Base-by-base conservation (phyloP, 495 filamentous ascomycete genomes). In the Penicillium desertorum region DNA sequence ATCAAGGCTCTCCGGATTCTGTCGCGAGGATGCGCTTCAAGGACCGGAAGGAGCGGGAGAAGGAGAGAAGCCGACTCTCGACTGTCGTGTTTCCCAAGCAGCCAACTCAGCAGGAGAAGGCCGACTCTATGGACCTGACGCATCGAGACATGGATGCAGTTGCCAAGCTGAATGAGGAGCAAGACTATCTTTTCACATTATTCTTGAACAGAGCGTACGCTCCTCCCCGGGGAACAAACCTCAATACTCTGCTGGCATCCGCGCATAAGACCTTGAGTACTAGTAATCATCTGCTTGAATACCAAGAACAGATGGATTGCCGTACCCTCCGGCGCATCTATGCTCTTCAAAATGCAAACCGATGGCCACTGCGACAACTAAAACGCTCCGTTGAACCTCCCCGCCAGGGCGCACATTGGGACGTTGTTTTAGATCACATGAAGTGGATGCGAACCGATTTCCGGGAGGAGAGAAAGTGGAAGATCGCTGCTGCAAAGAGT, bases 391-490 rank as follows among this genome's bases (percentile, higher is more conserved):
- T 81, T 3, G 94, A 98, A 67, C 94, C 95, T 29, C 78, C 78
- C 8, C 82, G 91, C 37, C 85, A 86, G 12, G 77, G 81, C 2
- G 82, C 85, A 6, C 92, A 97, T 68, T 86, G 84, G 82, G 94
- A 98, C 75, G 81, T 94, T 43, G 70, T 98, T 41, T 74, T 98
- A 9, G 81, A 90, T 60, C 90, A 98, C 72, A 89, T 92, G 83
- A 96, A 91, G 71, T 97, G 94, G 95, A 90, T 98, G 86, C 83
- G 90, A 37, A 96, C 90, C 2, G 94, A 98, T 75, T 98, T 98
- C 64, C 81, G 88, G 30, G 90, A 96, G 73, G 94, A 98, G 70
- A 76, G 90, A 27, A 96, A 95, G 68, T 96, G 90, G 91, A 97
- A 97, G 70, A 84, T 86, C 58, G 84, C 89, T 47, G 82, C 87